Conservation (phyloP, 1,139 yeast genomes). For the Scheffersomyces lignicola region DNA sequence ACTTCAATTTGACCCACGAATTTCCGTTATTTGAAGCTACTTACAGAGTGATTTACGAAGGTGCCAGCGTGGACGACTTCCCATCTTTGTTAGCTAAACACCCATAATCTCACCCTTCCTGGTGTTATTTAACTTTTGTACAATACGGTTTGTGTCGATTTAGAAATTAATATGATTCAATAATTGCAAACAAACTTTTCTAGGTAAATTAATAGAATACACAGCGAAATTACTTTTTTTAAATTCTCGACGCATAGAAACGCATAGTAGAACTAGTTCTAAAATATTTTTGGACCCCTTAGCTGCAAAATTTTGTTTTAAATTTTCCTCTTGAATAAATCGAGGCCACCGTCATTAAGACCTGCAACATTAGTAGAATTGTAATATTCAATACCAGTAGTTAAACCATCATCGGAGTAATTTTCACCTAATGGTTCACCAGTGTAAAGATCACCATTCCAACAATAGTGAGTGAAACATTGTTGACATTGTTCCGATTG, state of each 20-base stretch:
- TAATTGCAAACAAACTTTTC: constrained; percentile 1
- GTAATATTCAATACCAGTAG: constrained; percentile 8
- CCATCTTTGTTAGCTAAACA: constrained; percentile 55
- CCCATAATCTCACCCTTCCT: not conserved
- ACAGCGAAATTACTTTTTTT: too few species aligned
- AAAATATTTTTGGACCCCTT: too few species aligned
- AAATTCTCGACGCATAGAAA: too few species aligned
- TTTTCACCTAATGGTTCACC: constrained; percentile 1
- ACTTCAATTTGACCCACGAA: constrained; percentile 59
- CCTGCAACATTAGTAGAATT: constrained; percentile 12
- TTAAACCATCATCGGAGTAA: constrained; percentile 11
- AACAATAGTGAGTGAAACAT: constrained; percentile 76
- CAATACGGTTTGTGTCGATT: not conserved
- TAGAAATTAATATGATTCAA: too few species aligned
- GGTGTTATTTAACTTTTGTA: constrained; percentile 1
- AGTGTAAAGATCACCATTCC: constrained; percentile 55
- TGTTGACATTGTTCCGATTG: constrained; percentile 67
- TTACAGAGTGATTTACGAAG: constrained; percentile 76
- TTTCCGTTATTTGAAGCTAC: constrained; percentile 90
- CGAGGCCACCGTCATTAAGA: constrained; percentile 10
- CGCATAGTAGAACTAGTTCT: too few species aligned
- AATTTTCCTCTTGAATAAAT: constrained; percentile 1
- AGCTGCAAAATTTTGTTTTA: not conserved
- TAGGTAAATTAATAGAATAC: too few species aligned
- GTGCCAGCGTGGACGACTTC: constrained; percentile 60